Conservation (phyloP, 345 rosid species). For the Noccaea caerulescens region DNA sequence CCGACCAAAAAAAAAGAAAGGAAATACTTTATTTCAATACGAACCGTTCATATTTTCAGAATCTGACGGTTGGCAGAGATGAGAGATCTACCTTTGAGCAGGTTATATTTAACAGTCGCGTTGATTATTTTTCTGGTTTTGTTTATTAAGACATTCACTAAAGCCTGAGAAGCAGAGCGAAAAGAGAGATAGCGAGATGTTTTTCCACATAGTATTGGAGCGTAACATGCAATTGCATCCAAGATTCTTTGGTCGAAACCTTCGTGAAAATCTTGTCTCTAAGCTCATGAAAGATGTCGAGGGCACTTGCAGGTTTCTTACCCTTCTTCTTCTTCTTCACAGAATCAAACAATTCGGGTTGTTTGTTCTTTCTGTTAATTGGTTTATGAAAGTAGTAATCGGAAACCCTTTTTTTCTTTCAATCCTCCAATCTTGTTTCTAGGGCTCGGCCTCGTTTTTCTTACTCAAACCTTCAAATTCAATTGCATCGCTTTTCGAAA, state of each 20-base stretch:
- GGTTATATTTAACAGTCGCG: not conserved
- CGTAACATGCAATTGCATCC: conserved; percentile 95
- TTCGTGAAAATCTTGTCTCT: conserved; percentile 76
- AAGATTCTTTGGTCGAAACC: conserved; percentile 82
- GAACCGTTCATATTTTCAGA: not conserved
- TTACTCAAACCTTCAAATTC: not conserved
- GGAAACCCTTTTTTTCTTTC: conserved; percentile 19
- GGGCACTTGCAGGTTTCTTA: conserved; percentile 83
- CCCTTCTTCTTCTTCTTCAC: not conserved
- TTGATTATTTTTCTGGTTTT: not conserved
- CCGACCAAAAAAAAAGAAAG: not conserved
- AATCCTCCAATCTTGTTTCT: conserved; percentile 9
- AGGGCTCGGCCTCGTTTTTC: conserved; percentile 25
- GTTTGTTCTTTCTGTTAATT: not conserved
- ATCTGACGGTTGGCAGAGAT: conserved; percentile 24
- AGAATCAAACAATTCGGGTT: not conserved
- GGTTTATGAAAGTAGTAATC: not conserved
- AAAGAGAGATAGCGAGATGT: conserved; percentile 50
- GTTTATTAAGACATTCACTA: not conserved
- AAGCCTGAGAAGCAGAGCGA: not conserved
- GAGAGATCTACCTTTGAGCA: not conserved
- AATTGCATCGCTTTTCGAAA: conserved; percentile 23
- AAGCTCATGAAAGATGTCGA: conserved; percentile 96
- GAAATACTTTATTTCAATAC: conserved; percentile 1
- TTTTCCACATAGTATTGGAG: conserved; percentile 86